Evolutionary conservation across 768 basidiomycete species (phyloP), one percentile per base, ranked within the genome.

Genomic region (Lactarius indigo): DNA sequence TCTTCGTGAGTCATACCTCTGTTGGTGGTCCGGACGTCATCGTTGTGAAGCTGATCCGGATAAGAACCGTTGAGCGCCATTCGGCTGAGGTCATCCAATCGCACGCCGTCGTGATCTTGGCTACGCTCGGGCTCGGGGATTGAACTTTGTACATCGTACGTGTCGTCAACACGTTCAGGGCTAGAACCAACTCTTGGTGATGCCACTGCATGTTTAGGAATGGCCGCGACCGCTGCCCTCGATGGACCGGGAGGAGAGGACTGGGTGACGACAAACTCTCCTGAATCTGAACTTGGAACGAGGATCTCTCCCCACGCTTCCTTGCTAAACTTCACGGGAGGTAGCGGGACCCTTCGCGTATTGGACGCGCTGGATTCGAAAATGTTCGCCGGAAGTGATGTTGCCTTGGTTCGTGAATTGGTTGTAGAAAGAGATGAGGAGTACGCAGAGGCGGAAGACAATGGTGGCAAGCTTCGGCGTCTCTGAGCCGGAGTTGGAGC

Each of bases 261-360:
- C 50, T 54, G 57, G 30, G 31, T 64, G 30, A 31, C 62, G 30
- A 31, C 62, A 44, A 35, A 31, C 12, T 52, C 57, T 47, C 39
- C 62, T 18, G 68, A 54, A 52, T 67, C 68, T 20, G 68, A 69
- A 56, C 42, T 52, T 6, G 68, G 68, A 23, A 69, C 61, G 33
- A 69, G 68, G 28, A 69, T 31, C 47, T 66, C 65, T 7, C 68
- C 68, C 26, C 26, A 47, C 15, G 65, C 65, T 12, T 68, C 65
- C 44, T 58, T 67, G 33, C 23, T 37, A 26, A 31, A 33, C 41
- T 37, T 57, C 20, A 55, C 60, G 3, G 41, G 33, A 18, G 59
- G 68, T 42, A 50, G 56, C 9, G 65, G 61, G 28, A 66, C 60
- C 26, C 23, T 61, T n/a, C 60, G 68, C n/a, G n/a, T 15, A 26